These are phyloP conservation scores for Talaromyces borbonicus DNA, from an alignment of 495 filamentous ascomycete species.

Conservation along the genomic window DNA sequence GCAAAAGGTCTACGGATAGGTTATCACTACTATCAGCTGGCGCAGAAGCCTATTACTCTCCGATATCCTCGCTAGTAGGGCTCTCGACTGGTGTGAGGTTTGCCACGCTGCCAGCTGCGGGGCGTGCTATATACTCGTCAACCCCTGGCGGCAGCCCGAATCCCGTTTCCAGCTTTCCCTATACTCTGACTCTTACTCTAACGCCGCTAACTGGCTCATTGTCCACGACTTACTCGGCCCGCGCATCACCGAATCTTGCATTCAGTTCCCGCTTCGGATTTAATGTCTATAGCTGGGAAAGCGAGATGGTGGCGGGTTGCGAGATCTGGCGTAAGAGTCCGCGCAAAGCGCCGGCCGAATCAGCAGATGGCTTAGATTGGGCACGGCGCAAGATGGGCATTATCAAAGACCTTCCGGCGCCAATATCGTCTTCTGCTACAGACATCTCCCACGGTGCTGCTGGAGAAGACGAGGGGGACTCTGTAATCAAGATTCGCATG, in stretches of 20 bases:
- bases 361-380: slow-evolving; percentile 35
- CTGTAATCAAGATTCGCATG: slow-evolving; percentile 82
- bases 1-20: slow-evolving; percentile 4
- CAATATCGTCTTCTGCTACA: slow-evolving; percentile 18
- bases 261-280: slow-evolving; percentile 90
- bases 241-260: slow-evolving; percentile 68
- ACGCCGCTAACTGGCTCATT: slow-evolving; percentile 91
- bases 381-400: slow-evolving; percentile 32
- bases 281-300: slow-evolving; percentile 97
- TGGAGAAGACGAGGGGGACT: slow-evolving; percentile 56
- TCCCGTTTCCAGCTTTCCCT: slow-evolving; percentile 54
- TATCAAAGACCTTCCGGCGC: neutral
- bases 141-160: slow-evolving; percentile 15
- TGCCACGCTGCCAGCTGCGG: slow-evolving; percentile 79
- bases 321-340: slow-evolving; percentile 71
- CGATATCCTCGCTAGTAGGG: slow-evolving; percentile 82
- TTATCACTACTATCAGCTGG: slow-evolving; percentile 59
- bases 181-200: slow-evolving; percentile 83
- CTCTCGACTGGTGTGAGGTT: slow-evolving; percentile 76
- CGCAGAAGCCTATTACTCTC: slow-evolving; percentile 91
- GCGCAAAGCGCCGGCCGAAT: slow-evolving; percentile 13
- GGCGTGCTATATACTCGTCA: slow-evolving; percentile 34
- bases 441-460: slow-evolving; percentile 11
- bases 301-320: slow-evolving; percentile 77
- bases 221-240: slow-evolving; percentile 80